Evolutionary conservation across 148 eudicot genomes (phyloP).

Genomic region (Tetragonia tetragonoides): DNA sequence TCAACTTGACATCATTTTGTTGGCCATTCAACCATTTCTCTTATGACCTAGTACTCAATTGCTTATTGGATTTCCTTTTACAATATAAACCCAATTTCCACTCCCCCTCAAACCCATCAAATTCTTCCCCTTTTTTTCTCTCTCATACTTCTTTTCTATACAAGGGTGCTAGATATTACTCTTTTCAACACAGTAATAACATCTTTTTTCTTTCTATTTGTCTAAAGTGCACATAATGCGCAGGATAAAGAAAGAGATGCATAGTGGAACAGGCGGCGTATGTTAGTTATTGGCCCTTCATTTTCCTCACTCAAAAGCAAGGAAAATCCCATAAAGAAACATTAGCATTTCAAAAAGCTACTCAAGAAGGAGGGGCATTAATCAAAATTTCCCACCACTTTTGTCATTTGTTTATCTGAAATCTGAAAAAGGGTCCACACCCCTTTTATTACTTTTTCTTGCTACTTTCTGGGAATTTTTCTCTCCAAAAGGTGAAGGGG

Average conservation of each 20-base stretch:
- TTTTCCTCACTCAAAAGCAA: conserved; percentile 25
- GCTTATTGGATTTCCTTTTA: conserved; percentile 2
- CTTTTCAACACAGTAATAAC: background rate
- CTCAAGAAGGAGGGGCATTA: conserved; percentile 23
- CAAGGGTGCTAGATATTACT: background rate
- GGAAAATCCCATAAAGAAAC: conserved; percentile 9
- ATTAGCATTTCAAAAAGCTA: conserved; percentile 27
- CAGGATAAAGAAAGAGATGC: conserved; percentile 20
- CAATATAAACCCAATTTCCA: conserved; percentile 9
- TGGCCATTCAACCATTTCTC: conserved; percentile 53
- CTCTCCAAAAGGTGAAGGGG: conserved; percentile 23
- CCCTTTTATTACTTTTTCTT: conserved; percentile 21
- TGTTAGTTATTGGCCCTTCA: conserved; percentile 28
- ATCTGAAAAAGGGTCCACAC: conserved; percentile 11
- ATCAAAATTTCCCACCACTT: conserved; percentile 34
- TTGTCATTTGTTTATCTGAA: conserved; percentile 15
- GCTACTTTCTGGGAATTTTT: conserved; percentile 26
- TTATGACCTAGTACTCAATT: conserved; percentile 41
- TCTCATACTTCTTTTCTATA: background rate
- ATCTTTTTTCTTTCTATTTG: background rate
- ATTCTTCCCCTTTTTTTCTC: background rate
- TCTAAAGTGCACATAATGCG: conserved; percentile 22
- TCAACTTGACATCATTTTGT: conserved; percentile 51
- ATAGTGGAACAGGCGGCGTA: conserved; percentile 24
- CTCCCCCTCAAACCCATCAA: background rate